Conservation (phyloP, 768 basidiomycete species). For the Fomitopsis pulvina region DNA sequence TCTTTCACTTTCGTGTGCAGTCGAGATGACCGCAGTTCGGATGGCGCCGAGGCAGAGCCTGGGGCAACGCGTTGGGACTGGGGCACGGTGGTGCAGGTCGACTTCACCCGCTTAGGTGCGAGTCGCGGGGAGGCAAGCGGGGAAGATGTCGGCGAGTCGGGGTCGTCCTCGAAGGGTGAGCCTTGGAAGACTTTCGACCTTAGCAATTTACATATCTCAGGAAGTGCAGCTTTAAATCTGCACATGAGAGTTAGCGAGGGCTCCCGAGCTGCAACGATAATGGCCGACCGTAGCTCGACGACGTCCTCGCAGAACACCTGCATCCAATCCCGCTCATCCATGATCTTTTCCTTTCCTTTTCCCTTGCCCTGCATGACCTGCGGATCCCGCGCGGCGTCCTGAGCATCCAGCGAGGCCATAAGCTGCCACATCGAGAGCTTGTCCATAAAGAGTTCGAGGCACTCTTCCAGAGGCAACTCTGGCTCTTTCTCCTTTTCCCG, state of each 20-base stretch:
- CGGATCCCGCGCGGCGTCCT: constrained; percentile 6
- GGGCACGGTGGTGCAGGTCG: too few relatives aligned
- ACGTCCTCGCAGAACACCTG: constrained; percentile 63
- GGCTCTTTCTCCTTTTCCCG: constrained; percentile 9
- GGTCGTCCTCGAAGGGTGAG: constrained; percentile 52
- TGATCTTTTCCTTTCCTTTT: constrained; percentile 15
- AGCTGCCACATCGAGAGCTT: constrained; percentile 77
- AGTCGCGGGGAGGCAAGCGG: constrained; percentile 15
- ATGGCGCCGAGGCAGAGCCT: constrained; percentile 4
- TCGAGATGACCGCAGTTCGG: background rate
- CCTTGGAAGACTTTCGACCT: constrained; percentile 61
- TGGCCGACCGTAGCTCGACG: constrained; percentile 55
- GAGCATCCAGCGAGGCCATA: constrained; percentile 30
- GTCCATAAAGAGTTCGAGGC: constrained; percentile 70
- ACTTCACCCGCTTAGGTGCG: constrained; percentile 11
- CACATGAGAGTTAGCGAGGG: constrained; percentile 3
- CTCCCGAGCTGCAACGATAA: background rate
- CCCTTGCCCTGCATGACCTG: constrained; percentile 7
- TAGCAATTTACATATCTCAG: constrained; percentile 50
- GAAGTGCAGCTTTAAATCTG: constrained; percentile 52
- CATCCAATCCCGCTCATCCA: constrained; percentile 54
- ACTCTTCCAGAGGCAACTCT: constrained; percentile 34
- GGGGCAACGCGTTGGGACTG: too few relatives aligned
- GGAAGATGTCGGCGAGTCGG: constrained; percentile 14
- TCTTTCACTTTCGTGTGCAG: background rate